A percentile compares a stretch with the other conserved stretches of the same genome.
Conservation (phyloP, 2,329 filamentous ascomycete genomes). For the Cladophialophora carrionii region DNA sequence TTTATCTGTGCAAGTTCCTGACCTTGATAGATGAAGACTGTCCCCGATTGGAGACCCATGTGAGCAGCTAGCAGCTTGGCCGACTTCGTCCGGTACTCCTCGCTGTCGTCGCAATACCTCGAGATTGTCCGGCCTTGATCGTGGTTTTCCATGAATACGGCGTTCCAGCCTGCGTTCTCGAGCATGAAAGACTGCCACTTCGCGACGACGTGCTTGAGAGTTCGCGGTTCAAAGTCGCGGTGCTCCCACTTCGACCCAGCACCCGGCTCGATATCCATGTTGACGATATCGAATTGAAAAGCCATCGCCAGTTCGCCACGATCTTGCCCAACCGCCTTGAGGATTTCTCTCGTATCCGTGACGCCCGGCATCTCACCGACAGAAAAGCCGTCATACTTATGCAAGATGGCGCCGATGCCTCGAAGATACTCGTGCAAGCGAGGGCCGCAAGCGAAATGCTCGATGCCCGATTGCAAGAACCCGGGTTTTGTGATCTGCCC, state of each 20-base stretch:
- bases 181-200: conserved; percentile 58
- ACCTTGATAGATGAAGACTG: conserved; percentile 62
- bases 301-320: conserved; percentile 47
- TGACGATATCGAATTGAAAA: conserved; percentile 47
- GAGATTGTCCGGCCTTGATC: conserved; percentile 62
- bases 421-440: conserved; percentile 45
- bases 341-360: conserved; percentile 41
- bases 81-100: conserved; percentile 49
- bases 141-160: conserved; percentile 67
- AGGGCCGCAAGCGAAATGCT: conserved; percentile 44
- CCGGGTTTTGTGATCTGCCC: conserved; percentile 47
- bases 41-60: conserved; percentile 55
- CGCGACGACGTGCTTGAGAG: conserved; percentile 54
- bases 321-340: conserved; percentile 44
- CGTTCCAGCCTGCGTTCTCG: conserved; percentile 59
- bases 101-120: conserved; percentile 55
- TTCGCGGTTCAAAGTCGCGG: conserved; percentile 51
- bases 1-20: conserved; percentile 65
- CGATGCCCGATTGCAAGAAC: conserved; percentile 55
- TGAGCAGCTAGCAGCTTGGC: conserved; percentile 62
- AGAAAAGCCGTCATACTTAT: conserved; percentile 46
- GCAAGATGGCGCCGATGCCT: conserved; percentile 45
- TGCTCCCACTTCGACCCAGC: conserved; percentile 50
- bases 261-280: conserved; percentile 38
- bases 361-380: conserved; percentile 49